These are phyloP conservation scores for Odonthalia washingtoniensis DNA, from an alignment of 31 red algal genomes.

Conservation along the genomic window DNA sequence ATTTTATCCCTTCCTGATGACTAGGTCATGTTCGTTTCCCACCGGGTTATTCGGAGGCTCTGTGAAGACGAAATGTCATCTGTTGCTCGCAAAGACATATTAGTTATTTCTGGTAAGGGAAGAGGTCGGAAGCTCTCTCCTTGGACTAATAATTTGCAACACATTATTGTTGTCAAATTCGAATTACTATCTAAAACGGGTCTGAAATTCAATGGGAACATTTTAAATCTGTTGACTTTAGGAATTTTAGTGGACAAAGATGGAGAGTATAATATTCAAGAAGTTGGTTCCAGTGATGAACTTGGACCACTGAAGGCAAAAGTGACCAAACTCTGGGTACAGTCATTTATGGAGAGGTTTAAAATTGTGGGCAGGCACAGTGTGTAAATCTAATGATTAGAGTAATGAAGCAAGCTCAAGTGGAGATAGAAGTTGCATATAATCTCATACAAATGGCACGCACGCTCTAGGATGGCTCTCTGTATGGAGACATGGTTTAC, in stretches of 20 bases:
- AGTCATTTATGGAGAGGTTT: constrained; percentile 23
- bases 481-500: constrained; percentile 15
- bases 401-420: constrained; percentile 9
- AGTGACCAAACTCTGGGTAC: constrained; percentile 28
- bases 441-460: neutral
- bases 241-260: constrained; percentile 7
- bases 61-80: no score
- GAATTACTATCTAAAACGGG: constrained; percentile 17
- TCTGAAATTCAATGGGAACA: constrained; percentile 21
- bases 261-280: neutral
- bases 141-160: no score
- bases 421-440: constrained; percentile 7
- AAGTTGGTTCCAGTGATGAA: neutral
- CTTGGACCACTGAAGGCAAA: neutral
- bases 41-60: no score
- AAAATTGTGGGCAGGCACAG: constrained; percentile 14
- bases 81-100: no score
- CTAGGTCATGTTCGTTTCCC: no score
- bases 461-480: neutral
- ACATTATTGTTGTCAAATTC: constrained; percentile 17
- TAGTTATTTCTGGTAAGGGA: no score
- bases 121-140: no score
- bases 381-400: constrained; percentile 20
- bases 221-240: neutral
- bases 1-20: no score